Evolutionary conservation across 2,329 filamentous ascomycete genomes (phyloP), one percentile per base, ranked within the genome.

Genomic region (Pyrenochaeta sp.): DNA sequence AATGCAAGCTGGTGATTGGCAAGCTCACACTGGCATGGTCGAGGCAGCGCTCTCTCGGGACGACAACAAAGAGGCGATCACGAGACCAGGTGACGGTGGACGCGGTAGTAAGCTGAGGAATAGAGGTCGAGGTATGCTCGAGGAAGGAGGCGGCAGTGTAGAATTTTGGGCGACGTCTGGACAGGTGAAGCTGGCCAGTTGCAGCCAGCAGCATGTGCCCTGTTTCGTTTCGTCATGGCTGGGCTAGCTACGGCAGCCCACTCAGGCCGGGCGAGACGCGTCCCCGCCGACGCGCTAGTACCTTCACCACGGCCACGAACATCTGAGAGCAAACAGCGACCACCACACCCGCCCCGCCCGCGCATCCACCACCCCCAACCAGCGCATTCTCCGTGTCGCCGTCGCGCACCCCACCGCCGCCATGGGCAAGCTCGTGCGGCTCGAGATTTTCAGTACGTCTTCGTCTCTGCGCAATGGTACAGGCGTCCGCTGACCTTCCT

Each of bases 381-480:
- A 22, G 46, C 50, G 51, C 55, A 40, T 20, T 40, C 35, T 29
- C 54, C 48, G 14, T n/a, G 22, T n/a, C 28, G 45, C 47, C 41
- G 41, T 30, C 47, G 59, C 53, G 44, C 54, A 44, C 10, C 14
- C 19, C 45, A 39, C 43, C 54, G 60, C 52, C 46, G 54, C 24
- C 52, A 97, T 99, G 94, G 93, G 93, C 58, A 97, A 97, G 76
- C 87, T 99, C 65, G 89, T 96, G 66, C 87, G 91, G 51, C 85
- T 99, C 38, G 93, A 97, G 80, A 81, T 99, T 51, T 96, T 88
- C 77, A 96, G 90, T 94, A 79, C 56, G 86, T n/a, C 17, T 7
- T 4, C 17, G n/a, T 45, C n/a, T 23, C 29, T 45, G 21, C 44
- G 28, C 44, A 47, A 36, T 30, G 29, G 40, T 39, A 28, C 32